Evolutionary conservation across 108 stramenopile genomes (phyloP).

Genomic region (Aurantiochytrium sp.): DNA sequence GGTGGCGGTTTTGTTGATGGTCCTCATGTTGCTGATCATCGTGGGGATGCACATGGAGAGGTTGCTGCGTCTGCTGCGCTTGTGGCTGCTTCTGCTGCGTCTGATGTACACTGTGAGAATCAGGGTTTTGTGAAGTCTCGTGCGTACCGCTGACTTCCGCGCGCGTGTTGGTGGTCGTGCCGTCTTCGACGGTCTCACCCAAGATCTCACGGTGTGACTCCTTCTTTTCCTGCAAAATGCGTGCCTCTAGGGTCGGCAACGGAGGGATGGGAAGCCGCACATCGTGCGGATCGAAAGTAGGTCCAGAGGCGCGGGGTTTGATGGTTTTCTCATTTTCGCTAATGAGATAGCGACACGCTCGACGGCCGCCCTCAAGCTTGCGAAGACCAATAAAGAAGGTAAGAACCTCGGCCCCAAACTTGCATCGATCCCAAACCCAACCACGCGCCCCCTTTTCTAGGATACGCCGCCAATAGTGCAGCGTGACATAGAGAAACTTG

Average conservation of each 20-base stretch:
- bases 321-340: not conserved
- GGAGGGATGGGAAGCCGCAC: not conserved
- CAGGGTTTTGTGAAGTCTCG: no score
- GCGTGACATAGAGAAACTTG: conserved; percentile 5
- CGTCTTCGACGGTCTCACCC: not conserved
- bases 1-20: not conserved
- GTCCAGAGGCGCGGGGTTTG: not conserved
- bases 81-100: not conserved
- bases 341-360: not conserved
- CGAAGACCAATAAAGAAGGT: not conserved
- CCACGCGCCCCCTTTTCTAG: not conserved
- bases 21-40: not conserved
- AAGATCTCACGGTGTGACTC: not conserved
- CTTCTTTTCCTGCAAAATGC: not conserved
- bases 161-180: no score
- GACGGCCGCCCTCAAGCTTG: not conserved
- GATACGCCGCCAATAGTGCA: not conserved
- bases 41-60: not conserved
- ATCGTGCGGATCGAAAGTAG: not conserved
- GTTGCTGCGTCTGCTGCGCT: not conserved
- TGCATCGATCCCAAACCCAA: not conserved
- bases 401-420: not conserved
- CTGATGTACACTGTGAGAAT: no score
- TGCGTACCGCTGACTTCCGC: no score
- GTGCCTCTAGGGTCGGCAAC: not conserved